Evolutionary conservation across 2,329 filamentous ascomycete species (phyloP).

Genomic region (Cytospora piceae): DNA sequence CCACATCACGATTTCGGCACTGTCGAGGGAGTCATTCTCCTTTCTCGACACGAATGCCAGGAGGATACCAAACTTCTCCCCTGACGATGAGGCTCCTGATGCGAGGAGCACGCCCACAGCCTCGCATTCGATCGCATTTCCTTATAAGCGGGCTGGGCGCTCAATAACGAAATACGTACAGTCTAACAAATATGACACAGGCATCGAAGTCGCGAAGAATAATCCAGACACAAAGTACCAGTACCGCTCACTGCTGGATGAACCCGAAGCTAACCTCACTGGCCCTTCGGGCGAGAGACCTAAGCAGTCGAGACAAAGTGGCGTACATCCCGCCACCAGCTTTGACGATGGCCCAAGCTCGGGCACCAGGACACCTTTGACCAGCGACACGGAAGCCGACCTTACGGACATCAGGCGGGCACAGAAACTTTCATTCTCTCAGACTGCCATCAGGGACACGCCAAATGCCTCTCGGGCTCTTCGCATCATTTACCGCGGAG

Average conservation of each 20-base stretch:
- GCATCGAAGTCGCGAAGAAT: constrained; percentile 56
- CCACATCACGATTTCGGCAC: neutral
- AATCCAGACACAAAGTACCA: constrained; percentile 50
- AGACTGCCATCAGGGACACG: constrained; percentile 78
- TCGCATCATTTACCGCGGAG: constrained; percentile 86
- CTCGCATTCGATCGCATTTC: neutral
- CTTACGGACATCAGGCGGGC: constrained; percentile 84
- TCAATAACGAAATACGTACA: too few species aligned
- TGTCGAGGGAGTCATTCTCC: neutral
- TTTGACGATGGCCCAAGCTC: constrained; percentile 73
- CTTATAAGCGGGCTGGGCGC: neutral
- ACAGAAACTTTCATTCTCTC: constrained; percentile 79
- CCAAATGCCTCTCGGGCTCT: constrained; percentile 80
- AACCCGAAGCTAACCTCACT: constrained; percentile 69
- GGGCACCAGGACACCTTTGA: constrained; percentile 60
- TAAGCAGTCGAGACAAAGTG: constrained; percentile 53
- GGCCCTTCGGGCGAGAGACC: constrained; percentile 64
- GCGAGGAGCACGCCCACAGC: neutral
- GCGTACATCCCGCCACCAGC: constrained; percentile 80
- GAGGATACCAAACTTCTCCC: neutral
- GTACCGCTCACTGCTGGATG: constrained; percentile 66
- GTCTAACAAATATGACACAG: constrained; percentile 39
- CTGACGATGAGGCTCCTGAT: neutral
- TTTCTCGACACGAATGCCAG: neutral
- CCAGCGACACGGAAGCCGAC: constrained; percentile 86